These are phyloP conservation scores for Xylariomycetidae sp. DNA, from an alignment of 2,329 filamentous ascomycete species.

Conservation along the genomic window DNA sequence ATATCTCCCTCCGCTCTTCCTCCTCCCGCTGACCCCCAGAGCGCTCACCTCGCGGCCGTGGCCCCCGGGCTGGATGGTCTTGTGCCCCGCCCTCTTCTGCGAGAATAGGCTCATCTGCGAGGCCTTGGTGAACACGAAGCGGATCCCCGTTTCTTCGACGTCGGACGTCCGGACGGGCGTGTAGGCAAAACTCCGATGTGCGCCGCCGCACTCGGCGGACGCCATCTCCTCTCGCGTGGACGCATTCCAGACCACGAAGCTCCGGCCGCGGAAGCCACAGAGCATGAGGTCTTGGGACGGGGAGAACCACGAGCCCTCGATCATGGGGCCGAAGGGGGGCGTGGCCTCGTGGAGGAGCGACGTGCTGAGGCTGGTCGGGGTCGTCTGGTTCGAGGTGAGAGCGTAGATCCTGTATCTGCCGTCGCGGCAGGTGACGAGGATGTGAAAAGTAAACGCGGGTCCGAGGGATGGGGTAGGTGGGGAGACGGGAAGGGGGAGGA, in stretches of 20 bases:
- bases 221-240: constrained; percentile 64
- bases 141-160: constrained; percentile 30
- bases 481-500: constrained; percentile 42
- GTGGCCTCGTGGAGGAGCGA: constrained; percentile 61
- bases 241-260: constrained; percentile 80
- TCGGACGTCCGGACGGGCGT: constrained; percentile 17
- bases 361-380: constrained; percentile 24
- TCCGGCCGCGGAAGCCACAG: constrained; percentile 75
- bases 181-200: constrained; percentile 69
- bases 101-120: constrained; percentile 47
- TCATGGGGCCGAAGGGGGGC: constrained; percentile 68
- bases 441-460: too few relatives aligned
- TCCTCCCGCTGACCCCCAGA: constrained; percentile 35
- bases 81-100: constrained; percentile 31
- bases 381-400: constrained; percentile 26
- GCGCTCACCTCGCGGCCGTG: constrained; percentile 82
- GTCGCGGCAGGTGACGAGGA: constrained; percentile 73
- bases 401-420: constrained; percentile 67
- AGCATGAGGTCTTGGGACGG: constrained; percentile 51
- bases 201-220: constrained; percentile 76
- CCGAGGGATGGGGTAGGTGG: constrained; percentile 12
- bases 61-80: constrained; percentile 61
- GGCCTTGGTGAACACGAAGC: constrained; percentile 73
- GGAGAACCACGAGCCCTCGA: constrained; percentile 67
- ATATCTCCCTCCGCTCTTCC: too few relatives aligned